Percentiles rank a stretch among this genome's conserved stretches.
phyloP scores from a whole-genome alignment of 768 basidiomycete genomes.

The Myochromella boudieri region DNA sequence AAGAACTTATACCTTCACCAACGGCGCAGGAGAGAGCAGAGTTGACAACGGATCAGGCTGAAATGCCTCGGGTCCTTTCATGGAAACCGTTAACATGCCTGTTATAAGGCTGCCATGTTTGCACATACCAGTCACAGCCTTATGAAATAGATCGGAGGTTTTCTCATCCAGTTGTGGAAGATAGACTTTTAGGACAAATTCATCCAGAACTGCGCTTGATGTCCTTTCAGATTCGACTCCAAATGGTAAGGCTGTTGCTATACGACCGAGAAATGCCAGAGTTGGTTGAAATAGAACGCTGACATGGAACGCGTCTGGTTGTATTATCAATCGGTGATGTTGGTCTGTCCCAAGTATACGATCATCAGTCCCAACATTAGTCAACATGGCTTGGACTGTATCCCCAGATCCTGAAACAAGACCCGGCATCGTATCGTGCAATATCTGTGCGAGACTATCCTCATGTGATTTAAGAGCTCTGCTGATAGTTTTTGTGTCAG shows the following conservation, averaged over 20 bases:
- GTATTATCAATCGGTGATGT: slow-evolving; percentile 82
- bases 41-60: slow-evolving; percentile 73
- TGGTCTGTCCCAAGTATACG: slow-evolving; percentile 70
- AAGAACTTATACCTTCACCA: slow-evolving; percentile 63
- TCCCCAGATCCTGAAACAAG: slow-evolving; percentile 76
- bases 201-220: slow-evolving; percentile 77
- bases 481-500: slow-evolving; percentile 70
- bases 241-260: slow-evolving; percentile 70
- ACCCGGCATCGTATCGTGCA: slow-evolving; percentile 93
- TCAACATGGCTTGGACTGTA: slow-evolving; percentile 59
- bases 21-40: slow-evolving; percentile 65
- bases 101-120: neutral
- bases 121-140: slow-evolving; percentile 68
- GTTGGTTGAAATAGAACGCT: slow-evolving; percentile 94
- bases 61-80: slow-evolving; percentile 80
- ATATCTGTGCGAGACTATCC: slow-evolving; percentile 77
- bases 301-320: slow-evolving; percentile 93
- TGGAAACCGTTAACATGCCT: neutral
- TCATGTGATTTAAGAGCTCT: slow-evolving; percentile 76
- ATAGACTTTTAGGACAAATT: slow-evolving; percentile 92
- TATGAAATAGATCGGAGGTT: slow-evolving; percentile 83
- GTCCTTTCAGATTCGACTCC: slow-evolving; percentile 65
- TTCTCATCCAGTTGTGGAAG: slow-evolving; percentile 95
- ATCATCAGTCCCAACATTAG: slow-evolving; percentile 68
- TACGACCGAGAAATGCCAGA: slow-evolving; percentile 74